phyloP scores from a whole-genome alignment of 768 basidiomycete species.

The Lactarius tabidus region DNA sequence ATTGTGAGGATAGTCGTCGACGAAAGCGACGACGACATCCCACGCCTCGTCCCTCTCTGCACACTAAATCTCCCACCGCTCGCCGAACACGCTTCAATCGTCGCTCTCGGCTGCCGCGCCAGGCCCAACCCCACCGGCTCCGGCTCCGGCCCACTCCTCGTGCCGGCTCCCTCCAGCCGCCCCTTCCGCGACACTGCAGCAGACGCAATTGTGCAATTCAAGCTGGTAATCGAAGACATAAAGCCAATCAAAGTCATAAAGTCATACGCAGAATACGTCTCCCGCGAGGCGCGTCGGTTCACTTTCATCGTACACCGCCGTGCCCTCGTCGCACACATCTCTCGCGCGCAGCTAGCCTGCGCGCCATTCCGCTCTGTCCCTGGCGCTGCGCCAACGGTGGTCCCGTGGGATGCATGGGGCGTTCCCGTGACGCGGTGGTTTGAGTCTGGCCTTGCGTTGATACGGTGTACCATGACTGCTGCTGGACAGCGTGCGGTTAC shows the following conservation, averaged over 20 bases:
- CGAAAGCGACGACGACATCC: constrained; percentile 1
- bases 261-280: too few relatives aligned
- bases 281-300: constrained; percentile 21
- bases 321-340: constrained; percentile 24
- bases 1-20: constrained; percentile 19
- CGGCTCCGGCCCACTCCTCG: not conserved
- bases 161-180: constrained; percentile 2
- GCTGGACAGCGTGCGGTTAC: constrained; percentile 32
- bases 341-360: not conserved
- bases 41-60: constrained; percentile 19
- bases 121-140: constrained; percentile 29
- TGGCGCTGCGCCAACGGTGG: not conserved
- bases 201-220: constrained; percentile 29
- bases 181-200: constrained; percentile 28
- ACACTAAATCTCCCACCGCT: constrained; percentile 27
- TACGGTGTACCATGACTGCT: constrained; percentile 33
- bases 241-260: too few relatives aligned
- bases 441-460: constrained; percentile 24
- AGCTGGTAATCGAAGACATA: constrained; percentile 21
- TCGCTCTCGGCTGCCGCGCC: constrained; percentile 30
- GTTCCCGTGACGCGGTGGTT: constrained; percentile 29
- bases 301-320: constrained; percentile 29
- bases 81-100: constrained; percentile 14
- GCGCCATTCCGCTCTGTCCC: constrained; percentile 4
- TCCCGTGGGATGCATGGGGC: constrained; percentile 31